A percentile compares a stretch with the other conserved stretches of the same genome.
Conservation (phyloP, 805 yeast species). For the Lipomyces mesembrius region DNA sequence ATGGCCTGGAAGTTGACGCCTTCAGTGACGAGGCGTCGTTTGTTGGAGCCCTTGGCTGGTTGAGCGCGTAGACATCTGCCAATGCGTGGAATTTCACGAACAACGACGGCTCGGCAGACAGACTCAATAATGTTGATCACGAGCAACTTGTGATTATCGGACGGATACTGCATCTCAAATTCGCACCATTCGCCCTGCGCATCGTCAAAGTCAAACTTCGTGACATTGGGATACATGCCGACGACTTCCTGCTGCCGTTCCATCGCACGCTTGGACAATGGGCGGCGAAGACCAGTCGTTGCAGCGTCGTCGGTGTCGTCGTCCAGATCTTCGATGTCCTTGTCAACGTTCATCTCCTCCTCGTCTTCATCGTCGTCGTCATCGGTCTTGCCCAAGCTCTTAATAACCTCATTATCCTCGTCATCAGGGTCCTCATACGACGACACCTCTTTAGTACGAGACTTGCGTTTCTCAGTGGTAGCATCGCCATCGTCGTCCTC, state of each 20-base stretch:
- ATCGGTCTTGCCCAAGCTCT: constrained; percentile 77
- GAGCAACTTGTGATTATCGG: constrained; percentile 86
- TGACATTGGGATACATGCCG: constrained; percentile 70
- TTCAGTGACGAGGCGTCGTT: constrained; percentile 85
- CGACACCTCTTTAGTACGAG: constrained; percentile 79
- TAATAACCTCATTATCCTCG: constrained; percentile 89
- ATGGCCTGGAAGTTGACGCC: constrained; percentile 97
- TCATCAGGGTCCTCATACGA: constrained; percentile 96
- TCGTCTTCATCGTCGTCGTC: constrained; percentile 47
- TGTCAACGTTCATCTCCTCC: constrained; percentile 42
- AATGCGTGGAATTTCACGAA: constrained; percentile 86
- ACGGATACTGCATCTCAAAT: constrained; percentile 79
- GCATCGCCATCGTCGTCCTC: constrained; percentile 67
- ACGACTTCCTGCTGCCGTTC: constrained; percentile 86
- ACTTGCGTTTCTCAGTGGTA: constrained; percentile 61
- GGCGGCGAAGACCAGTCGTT: constrained; percentile 45
- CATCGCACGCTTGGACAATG: constrained; percentile 64
- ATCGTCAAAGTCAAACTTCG: constrained; percentile 89
- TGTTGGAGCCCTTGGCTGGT: constrained; percentile 28
- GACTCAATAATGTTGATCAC: constrained; percentile 97
- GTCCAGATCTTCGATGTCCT: constrained; percentile 51
- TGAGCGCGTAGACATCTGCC: constrained; percentile 69
- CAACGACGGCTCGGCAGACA: constrained; percentile 85
- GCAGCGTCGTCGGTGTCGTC: constrained; percentile 51
- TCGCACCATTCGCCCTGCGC: constrained; percentile 89